Base-by-base conservation (phyloP, 106 monocot species). In the Chionographis japonica region DNA sequence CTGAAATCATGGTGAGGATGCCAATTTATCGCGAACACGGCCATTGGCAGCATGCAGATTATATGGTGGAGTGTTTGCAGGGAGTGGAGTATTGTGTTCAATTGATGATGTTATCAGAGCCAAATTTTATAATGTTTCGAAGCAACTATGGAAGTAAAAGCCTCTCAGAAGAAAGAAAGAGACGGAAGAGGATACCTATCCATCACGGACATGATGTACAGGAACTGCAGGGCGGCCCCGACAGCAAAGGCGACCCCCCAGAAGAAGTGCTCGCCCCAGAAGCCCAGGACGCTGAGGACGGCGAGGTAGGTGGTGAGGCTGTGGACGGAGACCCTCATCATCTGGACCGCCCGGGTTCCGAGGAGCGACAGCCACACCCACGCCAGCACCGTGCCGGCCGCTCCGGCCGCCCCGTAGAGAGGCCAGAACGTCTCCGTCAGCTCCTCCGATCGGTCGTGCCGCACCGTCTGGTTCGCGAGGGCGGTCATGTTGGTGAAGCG, bases 371-470 rank as follows among this genome's bases (percentile, higher is more conserved):
- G 68, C 97, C 97, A 98, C 41, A 80, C 75, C 74, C 80, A 81
- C 20, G 87, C 89, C 52, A 98, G 60, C n/a, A 52, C 39, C 37
- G 79, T 52, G 38, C 92, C 92, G 12, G 84, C 70, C 8, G 76
- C 97, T 10, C 85, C 92, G 1, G 97, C 92, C 2, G 61, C 78
- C 54, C 92, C 97, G 78, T 93, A 98, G 58, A 90, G 78, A 8
- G 89, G 92, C 97, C 97, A 98, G 61, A 79, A 92, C 62, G 85
- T 87, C 81, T 98, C 97, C 69, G 94, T 95, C 13, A 85, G 73
- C 42, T 82, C 85, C 37, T 49, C 38, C 27, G 65, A 37, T 54
- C 41, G 57, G 67, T 54, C 51, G 62, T 37, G 54, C 60, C 8
- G 46, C 46, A 18, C 6, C 18, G 63, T 41, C 41, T 60, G 54